phyloP scores from a whole-genome alignment of 2,329 filamentous ascomycete genomes.

The Colletotrichum echinochloae region DNA sequence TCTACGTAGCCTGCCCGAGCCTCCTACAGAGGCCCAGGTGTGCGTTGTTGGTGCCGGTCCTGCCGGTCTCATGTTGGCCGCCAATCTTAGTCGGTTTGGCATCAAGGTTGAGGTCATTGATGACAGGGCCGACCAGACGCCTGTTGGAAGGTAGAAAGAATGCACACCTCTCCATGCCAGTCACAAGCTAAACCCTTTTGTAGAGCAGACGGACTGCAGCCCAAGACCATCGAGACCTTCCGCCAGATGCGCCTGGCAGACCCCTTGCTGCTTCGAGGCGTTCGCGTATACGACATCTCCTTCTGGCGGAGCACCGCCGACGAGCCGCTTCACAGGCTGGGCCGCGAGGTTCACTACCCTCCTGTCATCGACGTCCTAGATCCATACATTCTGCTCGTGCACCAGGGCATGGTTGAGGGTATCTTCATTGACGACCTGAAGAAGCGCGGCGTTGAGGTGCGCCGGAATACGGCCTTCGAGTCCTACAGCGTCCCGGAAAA shows the following conservation, averaged over 20 bases:
- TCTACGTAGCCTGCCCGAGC: slow-evolving; percentile 61
- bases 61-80: slow-evolving; percentile 67
- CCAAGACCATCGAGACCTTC: slow-evolving; percentile 83
- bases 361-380: slow-evolving; percentile 68
- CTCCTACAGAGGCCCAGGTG: slow-evolving; percentile 60
- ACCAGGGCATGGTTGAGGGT: slow-evolving; percentile 82
- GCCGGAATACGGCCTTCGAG: slow-evolving; percentile 73
- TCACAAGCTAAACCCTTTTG: slow-evolving; percentile 21
- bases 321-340: slow-evolving; percentile 68
- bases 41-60: slow-evolving; percentile 68
- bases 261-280: slow-evolving; percentile 72
- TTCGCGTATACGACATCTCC: slow-evolving; percentile 78
- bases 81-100: slow-evolving; percentile 72
- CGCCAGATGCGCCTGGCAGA: slow-evolving; percentile 80
- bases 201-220: slow-evolving; percentile 79
- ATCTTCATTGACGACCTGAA: slow-evolving; percentile 77
- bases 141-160: slow-evolving; percentile 65
- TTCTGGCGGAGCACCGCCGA: slow-evolving; percentile 73
- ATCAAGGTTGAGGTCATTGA: slow-evolving; percentile 75
- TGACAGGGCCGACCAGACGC: slow-evolving; percentile 75
- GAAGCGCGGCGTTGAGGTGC: slow-evolving; percentile 72
- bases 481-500: slow-evolving; percentile 63
- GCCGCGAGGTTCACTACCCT: slow-evolving; percentile 77
- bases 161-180: neutral
- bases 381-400: slow-evolving; percentile 69